A percentile compares a stretch with the other conserved stretches of the same genome.
phyloP scores from a whole-genome alignment of 2,329 filamentous ascomycete genomes.

The Sclerotinia sclerotiorum region DNA sequence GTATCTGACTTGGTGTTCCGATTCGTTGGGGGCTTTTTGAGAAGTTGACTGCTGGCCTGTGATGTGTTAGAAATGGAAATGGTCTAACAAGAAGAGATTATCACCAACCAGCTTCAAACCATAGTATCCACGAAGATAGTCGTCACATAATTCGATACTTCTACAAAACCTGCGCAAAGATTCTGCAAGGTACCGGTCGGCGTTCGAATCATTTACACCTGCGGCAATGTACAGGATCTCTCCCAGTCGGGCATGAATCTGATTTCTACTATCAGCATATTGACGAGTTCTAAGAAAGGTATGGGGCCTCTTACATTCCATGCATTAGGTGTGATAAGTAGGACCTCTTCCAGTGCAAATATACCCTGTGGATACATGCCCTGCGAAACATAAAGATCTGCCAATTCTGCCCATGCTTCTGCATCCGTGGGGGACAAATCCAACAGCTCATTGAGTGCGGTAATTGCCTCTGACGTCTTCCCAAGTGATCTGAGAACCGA shows the following conservation, averaged over 20 bases:
- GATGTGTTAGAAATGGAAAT: slow-evolving; percentile 28
- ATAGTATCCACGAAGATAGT: slow-evolving; percentile 90
- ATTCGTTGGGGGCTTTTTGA: slow-evolving; percentile 47
- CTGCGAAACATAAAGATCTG: slow-evolving; percentile 80
- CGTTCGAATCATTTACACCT: slow-evolving; percentile 44
- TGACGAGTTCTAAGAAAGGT: background rate
- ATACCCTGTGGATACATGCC: slow-evolving; percentile 80
- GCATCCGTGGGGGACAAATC: slow-evolving; percentile 85
- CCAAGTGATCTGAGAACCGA: slow-evolving; percentile 76
- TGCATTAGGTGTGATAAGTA: slow-evolving; percentile 83
- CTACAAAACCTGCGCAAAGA: slow-evolving; percentile 83
- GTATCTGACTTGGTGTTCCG: slow-evolving; percentile 50
- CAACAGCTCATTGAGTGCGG: slow-evolving; percentile 70
- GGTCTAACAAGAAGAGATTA: background rate
- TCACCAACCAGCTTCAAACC: slow-evolving; percentile 74
- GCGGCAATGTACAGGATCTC: slow-evolving; percentile 77
- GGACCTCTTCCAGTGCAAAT: slow-evolving; percentile 85
- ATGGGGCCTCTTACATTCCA: slow-evolving; percentile 73
- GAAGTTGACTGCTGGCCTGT: slow-evolving; percentile 43
- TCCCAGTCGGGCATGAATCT: slow-evolving; percentile 85
- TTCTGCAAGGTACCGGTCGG: slow-evolving; percentile 61
- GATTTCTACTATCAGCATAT: slow-evolving; percentile 34
- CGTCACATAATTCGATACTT: slow-evolving; percentile 89
- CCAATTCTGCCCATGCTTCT: slow-evolving; percentile 90
- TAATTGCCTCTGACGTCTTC: slow-evolving; percentile 69